Conservation (phyloP, 1,284 basidiomycete species). For the Abortiporus biennis region DNA sequence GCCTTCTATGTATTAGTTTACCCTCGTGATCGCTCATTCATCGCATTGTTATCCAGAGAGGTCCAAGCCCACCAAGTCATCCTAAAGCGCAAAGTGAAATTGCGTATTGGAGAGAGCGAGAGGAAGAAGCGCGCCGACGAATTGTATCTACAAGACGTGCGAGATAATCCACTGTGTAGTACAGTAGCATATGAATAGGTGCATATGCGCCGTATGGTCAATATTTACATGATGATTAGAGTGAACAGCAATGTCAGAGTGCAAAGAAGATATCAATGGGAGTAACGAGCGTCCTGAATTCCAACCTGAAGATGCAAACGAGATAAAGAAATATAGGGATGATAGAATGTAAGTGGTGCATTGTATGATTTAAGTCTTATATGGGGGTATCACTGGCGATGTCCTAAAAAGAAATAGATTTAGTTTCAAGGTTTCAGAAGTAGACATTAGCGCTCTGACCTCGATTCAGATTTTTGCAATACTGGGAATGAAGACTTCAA, state of each 20-base stretch:
- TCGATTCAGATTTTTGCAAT: conserved; percentile 33
- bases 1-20: conserved; percentile 21
- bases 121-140: conserved; percentile 46
- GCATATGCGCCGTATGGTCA: no score
- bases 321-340: conserved; percentile 3
- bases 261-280: conserved; percentile 1
- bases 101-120: conserved; percentile 51
- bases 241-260: not conserved
- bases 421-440: no score
- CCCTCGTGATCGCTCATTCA: not conserved
- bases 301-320: not conserved
- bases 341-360: not conserved
- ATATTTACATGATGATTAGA: no score
- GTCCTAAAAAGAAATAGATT: not conserved
- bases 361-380: conserved; percentile 5
- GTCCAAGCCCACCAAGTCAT: conserved; percentile 38
- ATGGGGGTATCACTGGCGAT: conserved; percentile 5
- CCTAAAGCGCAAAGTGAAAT: conserved; percentile 52
- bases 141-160: conserved; percentile 26
- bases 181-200: not conserved
- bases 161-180: conserved; percentile 8
- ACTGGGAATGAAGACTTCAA: conserved; percentile 65
- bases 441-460: conserved; percentile 23
- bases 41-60: conserved; percentile 15
- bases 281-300: not conserved